phyloP scores from a whole-genome alignment of 2,329 filamentous ascomycete genomes.

The Zymoseptoria tritici region DNA sequence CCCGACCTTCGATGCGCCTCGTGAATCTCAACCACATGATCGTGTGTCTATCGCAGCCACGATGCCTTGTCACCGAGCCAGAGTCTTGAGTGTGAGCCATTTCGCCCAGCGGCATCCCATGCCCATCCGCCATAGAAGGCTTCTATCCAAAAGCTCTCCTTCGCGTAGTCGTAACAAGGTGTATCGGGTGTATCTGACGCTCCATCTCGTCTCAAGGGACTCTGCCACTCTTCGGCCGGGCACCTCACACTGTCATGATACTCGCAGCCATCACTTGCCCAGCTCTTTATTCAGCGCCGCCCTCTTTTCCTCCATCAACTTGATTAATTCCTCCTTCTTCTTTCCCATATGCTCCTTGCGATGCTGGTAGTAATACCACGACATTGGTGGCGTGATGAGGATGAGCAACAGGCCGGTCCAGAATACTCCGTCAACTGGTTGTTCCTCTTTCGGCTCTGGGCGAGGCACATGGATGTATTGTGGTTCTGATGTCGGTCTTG shows the following conservation, averaged over 20 bases:
- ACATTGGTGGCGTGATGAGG: constrained; percentile 19
- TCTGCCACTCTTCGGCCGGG: not conserved
- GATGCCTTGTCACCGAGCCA: too few relatives aligned
- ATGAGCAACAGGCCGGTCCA: constrained; percentile 18
- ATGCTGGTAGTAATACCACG: constrained; percentile 27
- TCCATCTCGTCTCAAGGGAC: not conserved
- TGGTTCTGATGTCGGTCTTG: not conserved
- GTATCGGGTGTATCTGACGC: not conserved
- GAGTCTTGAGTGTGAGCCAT: too few relatives aligned
- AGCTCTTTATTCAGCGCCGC: constrained; percentile 6
- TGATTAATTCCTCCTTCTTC: constrained; percentile 25
- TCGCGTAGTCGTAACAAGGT: too few relatives aligned
- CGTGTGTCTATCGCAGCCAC: too few relatives aligned
- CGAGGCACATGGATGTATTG: not conserved
- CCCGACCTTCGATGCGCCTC: too few relatives aligned
- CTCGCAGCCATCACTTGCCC: not conserved
- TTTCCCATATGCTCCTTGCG: constrained; percentile 28
- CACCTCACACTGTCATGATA: not conserved
- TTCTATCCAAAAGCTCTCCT: too few relatives aligned
- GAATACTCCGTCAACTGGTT: constrained; percentile 8
- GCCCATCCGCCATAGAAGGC: too few relatives aligned
- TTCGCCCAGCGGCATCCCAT: too few relatives aligned
- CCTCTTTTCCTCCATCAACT: constrained; percentile 21
- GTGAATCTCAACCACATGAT: too few relatives aligned
- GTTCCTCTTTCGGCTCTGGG: not conserved